A percentile compares a stretch with the other conserved stretches of the same genome.
These are phyloP conservation scores for Saccharomycopsis phalli DNA, from an alignment of 1,139 yeast species.

Conservation along the genomic window DNA sequence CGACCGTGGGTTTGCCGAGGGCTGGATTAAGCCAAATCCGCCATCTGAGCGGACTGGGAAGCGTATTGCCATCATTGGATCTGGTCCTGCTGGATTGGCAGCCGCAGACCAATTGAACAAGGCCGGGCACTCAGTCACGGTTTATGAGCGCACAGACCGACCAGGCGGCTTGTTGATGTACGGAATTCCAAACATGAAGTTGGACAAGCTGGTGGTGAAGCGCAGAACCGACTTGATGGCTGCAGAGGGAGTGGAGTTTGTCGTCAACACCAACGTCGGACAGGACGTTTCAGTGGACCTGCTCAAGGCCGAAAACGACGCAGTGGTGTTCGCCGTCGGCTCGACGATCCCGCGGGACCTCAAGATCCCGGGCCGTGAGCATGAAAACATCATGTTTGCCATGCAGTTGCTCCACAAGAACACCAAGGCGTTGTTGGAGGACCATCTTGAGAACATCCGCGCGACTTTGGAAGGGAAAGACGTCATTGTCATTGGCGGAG, in stretches of 20 bases:
- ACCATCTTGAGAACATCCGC: conserved; percentile 69
- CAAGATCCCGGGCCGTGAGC: conserved; percentile 86
- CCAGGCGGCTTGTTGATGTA: conserved; percentile 97
- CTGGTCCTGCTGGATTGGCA: conserved; percentile 96
- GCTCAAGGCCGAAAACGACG: conserved; percentile 58
- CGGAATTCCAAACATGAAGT: conserved; percentile 98
- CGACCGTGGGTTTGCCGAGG: conserved; percentile 92
- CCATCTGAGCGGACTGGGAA: conserved; percentile 79
- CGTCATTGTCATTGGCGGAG: conserved; percentile 97
- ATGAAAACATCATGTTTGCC: conserved; percentile 86
- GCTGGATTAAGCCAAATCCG: conserved; percentile 86
- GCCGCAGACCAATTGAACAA: conserved; percentile 94
- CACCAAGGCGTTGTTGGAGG: conserved; percentile 82
- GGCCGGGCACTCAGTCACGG: conserved; percentile 89
- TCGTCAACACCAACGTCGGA: conserved; percentile 73
- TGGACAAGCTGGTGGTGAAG: conserved; percentile 86
- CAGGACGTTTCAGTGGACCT: conserved; percentile 69
- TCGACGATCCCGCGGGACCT: conserved; percentile 95
- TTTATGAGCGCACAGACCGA: conserved; percentile 89
- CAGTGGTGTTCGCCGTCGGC: conserved; percentile 90
- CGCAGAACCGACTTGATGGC: conserved; percentile 86
- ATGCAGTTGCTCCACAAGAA: conserved; percentile 86
- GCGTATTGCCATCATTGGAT: conserved; percentile 79
- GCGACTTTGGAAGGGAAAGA: conserved; percentile 70
- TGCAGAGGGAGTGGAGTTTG: conserved; percentile 82